A percentile compares a stretch with the other conserved stretches of the same genome.
Evolutionary conservation across 2,329 filamentous ascomycete species (phyloP).

Genomic region (Dendryphion nanum): DNA sequence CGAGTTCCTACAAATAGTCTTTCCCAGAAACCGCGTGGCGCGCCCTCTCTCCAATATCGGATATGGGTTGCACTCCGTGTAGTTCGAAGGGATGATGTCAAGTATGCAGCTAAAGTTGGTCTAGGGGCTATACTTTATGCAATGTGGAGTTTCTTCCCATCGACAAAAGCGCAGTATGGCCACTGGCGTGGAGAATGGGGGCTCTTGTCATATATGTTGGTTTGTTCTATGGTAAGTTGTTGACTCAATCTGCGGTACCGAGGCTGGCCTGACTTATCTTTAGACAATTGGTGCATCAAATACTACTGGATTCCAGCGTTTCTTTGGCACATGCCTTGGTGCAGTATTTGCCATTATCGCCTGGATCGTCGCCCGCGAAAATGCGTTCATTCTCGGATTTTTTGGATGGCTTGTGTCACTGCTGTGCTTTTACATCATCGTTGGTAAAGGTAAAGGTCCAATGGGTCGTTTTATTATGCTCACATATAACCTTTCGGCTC

Average conservation of each 20-base stretch:
- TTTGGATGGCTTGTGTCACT: slow-evolving; percentile 80
- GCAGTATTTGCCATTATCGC: slow-evolving; percentile 71
- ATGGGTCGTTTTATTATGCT: slow-evolving; percentile 92
- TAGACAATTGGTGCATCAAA: slow-evolving; percentile 88
- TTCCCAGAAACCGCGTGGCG: neutral
- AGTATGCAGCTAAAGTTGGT: slow-evolving; percentile 90
- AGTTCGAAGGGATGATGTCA: slow-evolving; percentile 64
- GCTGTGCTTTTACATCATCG: slow-evolving; percentile 85
- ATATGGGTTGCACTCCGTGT: slow-evolving; percentile 57
- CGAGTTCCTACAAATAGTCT: slow-evolving; percentile 10
- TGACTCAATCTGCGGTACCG: neutral
- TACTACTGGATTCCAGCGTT: slow-evolving; percentile 83
- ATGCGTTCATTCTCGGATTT: slow-evolving; percentile 72
- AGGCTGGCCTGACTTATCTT: too few species aligned
- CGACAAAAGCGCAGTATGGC: slow-evolving; percentile 75
- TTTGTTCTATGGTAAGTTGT: slow-evolving; percentile 78
- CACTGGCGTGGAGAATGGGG: slow-evolving; percentile 97
- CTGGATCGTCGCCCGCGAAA: slow-evolving; percentile 75
- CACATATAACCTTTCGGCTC: slow-evolving; percentile 90
- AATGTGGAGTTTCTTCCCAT: slow-evolving; percentile 78
- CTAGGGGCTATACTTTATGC: slow-evolving; percentile 87
- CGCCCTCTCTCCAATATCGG: slow-evolving; percentile 42
- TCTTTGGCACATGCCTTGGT: slow-evolving; percentile 82
- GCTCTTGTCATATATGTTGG: slow-evolving; percentile 93
- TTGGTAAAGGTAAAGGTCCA: slow-evolving; percentile 79